Percentiles rank a stretch among this genome's conserved stretches.
Evolutionary conservation across 2,329 filamentous ascomycete genomes (phyloP).

Genomic region (Tolypocladium ophioglossoides): DNA sequence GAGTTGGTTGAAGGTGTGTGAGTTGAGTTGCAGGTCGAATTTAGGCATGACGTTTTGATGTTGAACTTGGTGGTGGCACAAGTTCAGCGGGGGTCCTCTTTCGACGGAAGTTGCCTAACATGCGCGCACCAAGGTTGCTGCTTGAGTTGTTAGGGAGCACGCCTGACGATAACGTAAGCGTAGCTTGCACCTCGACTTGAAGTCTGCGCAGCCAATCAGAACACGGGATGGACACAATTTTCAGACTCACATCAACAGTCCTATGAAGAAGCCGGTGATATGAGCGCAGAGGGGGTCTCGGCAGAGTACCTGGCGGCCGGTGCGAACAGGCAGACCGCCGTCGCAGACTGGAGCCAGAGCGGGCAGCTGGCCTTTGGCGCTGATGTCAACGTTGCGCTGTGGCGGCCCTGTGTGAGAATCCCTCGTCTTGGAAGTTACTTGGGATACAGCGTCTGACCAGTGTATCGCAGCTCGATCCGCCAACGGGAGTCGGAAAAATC

Average conservation of each 20-base stretch:
- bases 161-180: conserved; percentile 1
- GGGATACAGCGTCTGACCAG: background rate
- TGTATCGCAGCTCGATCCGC: conserved; percentile 20
- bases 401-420: conserved; percentile 62
- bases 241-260: conserved; percentile 18
- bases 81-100: background rate
- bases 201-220: conserved; percentile 23
- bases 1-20: background rate
- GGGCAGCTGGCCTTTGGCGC: conserved; percentile 80
- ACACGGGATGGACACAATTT: conserved; percentile 19
- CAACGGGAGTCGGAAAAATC: conserved; percentile 52
- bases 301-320: conserved; percentile 60
- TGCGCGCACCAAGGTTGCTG: no score
- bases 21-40: background rate
- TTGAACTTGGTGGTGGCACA: background rate
- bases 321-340: conserved; percentile 80
- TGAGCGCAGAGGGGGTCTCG: conserved; percentile 20
- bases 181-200: conserved; percentile 9
- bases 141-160: background rate
- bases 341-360: conserved; percentile 74
- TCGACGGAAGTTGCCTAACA: no score
- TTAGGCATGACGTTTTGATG: background rate
- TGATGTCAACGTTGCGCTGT: conserved; percentile 79
- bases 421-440: background rate
- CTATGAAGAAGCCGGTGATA: conserved; percentile 9